Percentiles rank a stretch among this genome's conserved stretches.
These are phyloP conservation scores for Dendrobium nobile DNA, from an alignment of 106 monocot genomes.

Conservation along the genomic window DNA sequence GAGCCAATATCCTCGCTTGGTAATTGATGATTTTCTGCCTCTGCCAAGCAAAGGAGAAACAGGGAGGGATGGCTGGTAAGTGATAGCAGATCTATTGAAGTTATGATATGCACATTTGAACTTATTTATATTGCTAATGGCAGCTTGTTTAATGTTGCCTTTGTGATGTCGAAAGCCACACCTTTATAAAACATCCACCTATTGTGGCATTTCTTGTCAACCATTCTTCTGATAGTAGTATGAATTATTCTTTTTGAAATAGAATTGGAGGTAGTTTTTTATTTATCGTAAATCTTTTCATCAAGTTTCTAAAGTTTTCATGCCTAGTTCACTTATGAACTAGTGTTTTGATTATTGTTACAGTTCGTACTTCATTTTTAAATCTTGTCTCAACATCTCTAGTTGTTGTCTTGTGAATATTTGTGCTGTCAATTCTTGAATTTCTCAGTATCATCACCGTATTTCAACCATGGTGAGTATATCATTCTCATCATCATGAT, in stretches of 20 bases:
- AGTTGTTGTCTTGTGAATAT: not conserved
- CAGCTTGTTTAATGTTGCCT: not conserved
- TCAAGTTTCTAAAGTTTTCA: not conserved
- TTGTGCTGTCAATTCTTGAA: not conserved
- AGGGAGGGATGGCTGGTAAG: constrained; percentile 88
- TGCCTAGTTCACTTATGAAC: not conserved
- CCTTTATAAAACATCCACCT: not conserved
- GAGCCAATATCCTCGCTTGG: constrained; percentile 94
- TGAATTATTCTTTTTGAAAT: not conserved
- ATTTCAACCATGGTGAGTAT: not conserved
- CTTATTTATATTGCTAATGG: not conserved
- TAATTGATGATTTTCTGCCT: constrained; percentile 70
- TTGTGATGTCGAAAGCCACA: not conserved
- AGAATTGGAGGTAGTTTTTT: not conserved
- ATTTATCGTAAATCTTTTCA: not conserved
- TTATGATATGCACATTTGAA: not conserved
- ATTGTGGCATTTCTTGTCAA: not conserved
- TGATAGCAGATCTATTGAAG: constrained; percentile 4
- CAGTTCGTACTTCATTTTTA: not conserved
- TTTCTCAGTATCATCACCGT: not conserved
- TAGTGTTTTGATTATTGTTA: not conserved
- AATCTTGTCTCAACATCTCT: not conserved
- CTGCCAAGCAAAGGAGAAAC: constrained; percentile 61
- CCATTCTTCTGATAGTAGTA: not conserved
- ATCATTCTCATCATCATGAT: not conserved